Evolutionary conservation across 768 basidiomycete species (phyloP), one percentile per base, ranked within the genome.

Genomic region (Lepiota venenata): DNA sequence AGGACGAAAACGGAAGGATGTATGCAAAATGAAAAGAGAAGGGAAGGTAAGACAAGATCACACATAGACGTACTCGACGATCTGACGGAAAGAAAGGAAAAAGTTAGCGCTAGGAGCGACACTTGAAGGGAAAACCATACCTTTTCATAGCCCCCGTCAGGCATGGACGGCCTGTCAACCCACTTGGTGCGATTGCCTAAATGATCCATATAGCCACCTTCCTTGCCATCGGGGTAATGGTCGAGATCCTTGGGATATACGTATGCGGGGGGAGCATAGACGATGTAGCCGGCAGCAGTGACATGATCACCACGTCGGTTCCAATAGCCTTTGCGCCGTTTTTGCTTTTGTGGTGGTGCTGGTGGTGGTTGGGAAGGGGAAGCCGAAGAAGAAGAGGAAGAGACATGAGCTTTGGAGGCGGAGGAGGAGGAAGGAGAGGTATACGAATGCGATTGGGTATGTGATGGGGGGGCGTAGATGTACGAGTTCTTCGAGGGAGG

Each of bases 271-370:
- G 88, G 88, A 7, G 85, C 87, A 52, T 84, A 88, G 27, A 91
- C 87, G 58, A 88, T 72, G 60, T 71, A 84, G 44, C 76, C 75
- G 16, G 72, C 67, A 18, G 65, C 49, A 18, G 83, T 85, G 47
- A 87, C 74, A 59, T 88, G 81, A 63, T 91, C 88, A 0, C 88
- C 88, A 1, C 87, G 81, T n/a, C 77, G 63, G 59, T 91, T 91
- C 88, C 88, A 91, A 59, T 72, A 82, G 1, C 88, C 88, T 32
- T 68, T 68, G 16, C 87, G 83, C 8, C 49, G 55, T 58, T 42
- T 56, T 54, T 38, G 41, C 25, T 25, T 25, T 25, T 25, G 32
- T 2, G 32, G 2, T 32, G 32, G 32, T 7, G 32, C 4, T 2
- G 32, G 2, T 32, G 32, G 32, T 7, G 32, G 8, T 32, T 7